Evolutionary conservation across 208 protist species (phyloP).

Genomic region (Trypanosoma mega): DNA sequence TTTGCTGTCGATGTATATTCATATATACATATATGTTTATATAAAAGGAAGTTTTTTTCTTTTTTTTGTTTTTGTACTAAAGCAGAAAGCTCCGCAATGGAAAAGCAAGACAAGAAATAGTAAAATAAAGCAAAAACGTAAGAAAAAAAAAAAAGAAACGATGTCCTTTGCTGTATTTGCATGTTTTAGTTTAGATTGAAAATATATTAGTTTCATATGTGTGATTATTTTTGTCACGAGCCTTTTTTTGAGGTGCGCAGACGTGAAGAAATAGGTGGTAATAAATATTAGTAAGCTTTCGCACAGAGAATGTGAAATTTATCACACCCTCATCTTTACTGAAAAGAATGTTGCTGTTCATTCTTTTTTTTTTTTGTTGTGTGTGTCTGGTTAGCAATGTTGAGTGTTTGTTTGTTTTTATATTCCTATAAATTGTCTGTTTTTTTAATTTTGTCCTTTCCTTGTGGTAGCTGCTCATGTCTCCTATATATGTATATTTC

Average conservation of each 20-base stretch:
- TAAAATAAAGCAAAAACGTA: constrained; percentile 1
- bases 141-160: neutral
- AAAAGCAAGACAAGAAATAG: neutral
- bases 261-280: too few relatives aligned
- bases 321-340: neutral
- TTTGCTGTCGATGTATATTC: constrained; percentile 11
- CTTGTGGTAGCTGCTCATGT: too few relatives aligned
- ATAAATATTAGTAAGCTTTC: too few relatives aligned
- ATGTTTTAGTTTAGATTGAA: neutral
- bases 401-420: neutral
- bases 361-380: neutral
- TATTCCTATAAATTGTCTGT: too few relatives aligned
- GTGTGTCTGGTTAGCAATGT: neutral
- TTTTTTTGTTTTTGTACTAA: constrained; percentile 9
- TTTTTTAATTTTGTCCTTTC: too few relatives aligned
- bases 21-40: constrained; percentile 24
- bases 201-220: neutral
- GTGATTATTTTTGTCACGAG: neutral
- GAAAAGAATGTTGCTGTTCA: neutral
- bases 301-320: too few relatives aligned
- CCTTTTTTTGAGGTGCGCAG: too few relatives aligned
- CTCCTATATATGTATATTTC: too few relatives aligned
- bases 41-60: constrained; percentile 1
- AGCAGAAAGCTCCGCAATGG: constrained; percentile 1
- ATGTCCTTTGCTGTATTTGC: neutral